Base-by-base conservation (phyloP, 352 stramenopile species). In the Synura sp. region DNA sequence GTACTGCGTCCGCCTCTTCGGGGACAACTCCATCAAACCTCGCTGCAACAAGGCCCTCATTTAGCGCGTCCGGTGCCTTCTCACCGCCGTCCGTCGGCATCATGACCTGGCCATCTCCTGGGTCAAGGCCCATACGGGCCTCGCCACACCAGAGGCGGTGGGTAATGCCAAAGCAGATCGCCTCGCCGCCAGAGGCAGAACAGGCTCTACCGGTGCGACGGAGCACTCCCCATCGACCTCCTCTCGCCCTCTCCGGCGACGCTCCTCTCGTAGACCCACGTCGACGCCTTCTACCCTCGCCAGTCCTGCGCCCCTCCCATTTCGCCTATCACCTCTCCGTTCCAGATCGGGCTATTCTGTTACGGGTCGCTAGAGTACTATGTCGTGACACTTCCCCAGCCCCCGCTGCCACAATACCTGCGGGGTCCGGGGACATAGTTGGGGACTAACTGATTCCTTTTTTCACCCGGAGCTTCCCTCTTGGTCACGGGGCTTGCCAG, bases 351-450 rank as follows among this genome's bases (percentile, higher is more conserved):
- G 49, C 49, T 63, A 22, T 63, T 12, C 49, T 63, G 14, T 63
- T 63, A 63, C 49, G 49, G 29, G 49, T 63, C 14, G 49, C 49
- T n/a, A 63, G 49, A 63, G 49, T 63, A 63, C n/a, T n/a, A 63
- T 63, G 49, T 63, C 49, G 49, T 63, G 49, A 12, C 49, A 63
- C 29, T 63, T 63, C 49, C 49, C 29, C 49, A 29, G 49, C 49
- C 49, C 49, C 49, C 49, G 29, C 49, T 4, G 49, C 29, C 29
- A 29, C 49, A 29, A 63, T 63, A n/a, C n/a, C n/a, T n/a, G n/a
- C n/a, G n/a, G n/a, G n/a, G n/a, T n/a, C n/a, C n/a, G n/a, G n/a
- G n/a, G n/a, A n/a, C n/a, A n/a, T n/a, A n/a, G n/a, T n/a, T n/a
- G n/a, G n/a, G n/a, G n/a, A n/a, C n/a, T n/a, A n/a, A n/a, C n/a